Conservation (phyloP, 2,329 filamentous ascomycete species). For the Ceratocystis papillata region DNA sequence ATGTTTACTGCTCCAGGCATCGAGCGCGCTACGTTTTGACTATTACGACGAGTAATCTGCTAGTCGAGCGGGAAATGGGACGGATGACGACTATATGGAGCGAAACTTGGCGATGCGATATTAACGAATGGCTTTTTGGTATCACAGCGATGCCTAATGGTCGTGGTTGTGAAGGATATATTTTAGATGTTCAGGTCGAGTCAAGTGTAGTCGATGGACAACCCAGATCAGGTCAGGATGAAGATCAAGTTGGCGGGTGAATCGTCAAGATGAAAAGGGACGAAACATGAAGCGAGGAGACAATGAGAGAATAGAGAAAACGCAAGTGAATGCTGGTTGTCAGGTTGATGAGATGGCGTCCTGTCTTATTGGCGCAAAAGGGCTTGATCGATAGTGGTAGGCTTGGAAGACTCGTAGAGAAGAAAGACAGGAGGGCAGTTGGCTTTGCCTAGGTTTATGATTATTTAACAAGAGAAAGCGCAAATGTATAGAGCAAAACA, state of each 20-base stretch:
- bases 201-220: not conserved
- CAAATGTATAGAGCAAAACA: not conserved
- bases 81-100: too few species aligned
- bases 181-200: not conserved
- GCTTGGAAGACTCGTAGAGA: not conserved
- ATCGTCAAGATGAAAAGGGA: slow-evolving; percentile 3
- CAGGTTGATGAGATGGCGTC: not conserved
- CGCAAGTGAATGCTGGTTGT: too few species aligned
- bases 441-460: not conserved
- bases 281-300: too few species aligned
- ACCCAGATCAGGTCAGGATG: not conserved
- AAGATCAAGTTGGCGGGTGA: not conserved
- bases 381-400: not conserved
- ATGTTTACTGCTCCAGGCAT: slow-evolving; percentile 47
- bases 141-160: too few species aligned
- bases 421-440: not conserved
- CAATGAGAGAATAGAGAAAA: too few species aligned
- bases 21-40: slow-evolving; percentile 25
- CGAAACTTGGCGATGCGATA: too few species aligned
- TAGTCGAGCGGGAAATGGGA: too few species aligned
- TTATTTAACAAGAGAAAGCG: not conserved
- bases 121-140: too few species aligned
- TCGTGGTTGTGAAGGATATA: not conserved
- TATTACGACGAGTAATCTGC: not conserved
- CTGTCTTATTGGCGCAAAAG: not conserved